Base-by-base conservation (phyloP, 2,329 filamentous ascomycete species). In the Fusarium udum region DNA sequence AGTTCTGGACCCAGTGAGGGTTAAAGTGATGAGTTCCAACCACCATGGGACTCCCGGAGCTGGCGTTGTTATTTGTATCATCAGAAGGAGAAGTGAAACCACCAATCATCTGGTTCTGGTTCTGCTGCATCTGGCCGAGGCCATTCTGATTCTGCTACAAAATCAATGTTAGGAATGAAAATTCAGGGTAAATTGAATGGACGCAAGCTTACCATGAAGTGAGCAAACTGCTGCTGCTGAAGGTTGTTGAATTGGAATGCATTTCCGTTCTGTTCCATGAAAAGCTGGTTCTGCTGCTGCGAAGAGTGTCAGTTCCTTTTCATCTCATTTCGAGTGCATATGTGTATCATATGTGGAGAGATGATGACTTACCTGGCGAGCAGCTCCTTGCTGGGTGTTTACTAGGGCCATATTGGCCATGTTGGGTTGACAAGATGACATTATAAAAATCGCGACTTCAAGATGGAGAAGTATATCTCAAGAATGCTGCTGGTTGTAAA, bases 231-330 rank as follows among this genome's bases (percentile, higher is more conserved):
- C 42, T 61, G 62, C 51, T 61, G 45, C 26, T 53, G 62, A 12
- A 36, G 18, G 36, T 22, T 45, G 49, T 39, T 34, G 32, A 46
- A 22, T 34, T 61, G 63, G 16, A 28, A 36, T 20, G 43, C 39
- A 36, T 49, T 40, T 12, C 11, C 39, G 36, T 32, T 55, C 53
- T 51, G 46, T 7, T 24, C 49, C 49, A 20, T 12, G 26, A 49
- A 36, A 36, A 20, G 9, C 31, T 24, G 26, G n/a, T 28, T 40
- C 31, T 51, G 24, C 32, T 64, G 37, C 37, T 69, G 34, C 10
- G 15, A 58, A 46, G 26, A 52, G 20, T 37, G 45, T 72, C 26
- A 65, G 69, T 56, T 37, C 14, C 15, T 58, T 67, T 57, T 63
- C 46, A 48, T 52, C 66, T 12, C 40, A 51, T 28, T 16, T 43